A percentile compares a stretch with the other conserved stretches of the same genome.
These are phyloP conservation scores for Magnolia sinica DNA, from an alignment of 164 flowering plant species.

Conservation along the genomic window DNA sequence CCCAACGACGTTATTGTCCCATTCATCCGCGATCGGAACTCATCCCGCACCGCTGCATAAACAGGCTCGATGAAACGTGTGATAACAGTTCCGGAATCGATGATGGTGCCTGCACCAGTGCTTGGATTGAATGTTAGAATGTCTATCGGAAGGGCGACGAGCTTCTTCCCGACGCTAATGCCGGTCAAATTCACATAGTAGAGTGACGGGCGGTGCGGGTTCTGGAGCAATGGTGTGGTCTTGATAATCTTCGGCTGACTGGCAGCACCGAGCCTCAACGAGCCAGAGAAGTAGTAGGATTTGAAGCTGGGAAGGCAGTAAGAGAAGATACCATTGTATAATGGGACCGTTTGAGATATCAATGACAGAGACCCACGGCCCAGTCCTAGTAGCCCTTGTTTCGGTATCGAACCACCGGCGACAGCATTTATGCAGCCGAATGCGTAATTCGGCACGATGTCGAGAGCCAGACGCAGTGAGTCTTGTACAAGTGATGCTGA, in stretches of 20 bases:
- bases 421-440: conserved; percentile 69
- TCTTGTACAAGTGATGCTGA: conserved; percentile 63
- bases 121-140: conserved; percentile 53
- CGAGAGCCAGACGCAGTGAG: conserved; percentile 39
- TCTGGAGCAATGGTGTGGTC: conserved; percentile 74
- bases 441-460: conserved; percentile 45
- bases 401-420: conserved; percentile 61
- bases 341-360: conserved; percentile 59
- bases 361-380: conserved; percentile 88
- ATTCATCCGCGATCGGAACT: conserved; percentile 49
- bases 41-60: conserved; percentile 59
- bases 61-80: conserved; percentile 71
- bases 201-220: conserved; percentile 77
- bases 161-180: conserved; percentile 55
- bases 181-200: conserved; percentile 89
- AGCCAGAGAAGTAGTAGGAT: conserved; percentile 88
- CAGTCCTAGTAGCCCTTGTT: conserved; percentile 87
- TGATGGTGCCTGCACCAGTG: conserved; percentile 83
- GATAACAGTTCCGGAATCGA: conserved; percentile 88
- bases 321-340: conserved; percentile 72
- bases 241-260: conserved; percentile 68
- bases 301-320: conserved; percentile 87
- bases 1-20: conserved; percentile 61
- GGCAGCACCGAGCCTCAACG: conserved; percentile 65
- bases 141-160: conserved; percentile 45